phyloP scores from a whole-genome alignment of 495 filamentous ascomycete species.

The Podospora comata region DNA sequence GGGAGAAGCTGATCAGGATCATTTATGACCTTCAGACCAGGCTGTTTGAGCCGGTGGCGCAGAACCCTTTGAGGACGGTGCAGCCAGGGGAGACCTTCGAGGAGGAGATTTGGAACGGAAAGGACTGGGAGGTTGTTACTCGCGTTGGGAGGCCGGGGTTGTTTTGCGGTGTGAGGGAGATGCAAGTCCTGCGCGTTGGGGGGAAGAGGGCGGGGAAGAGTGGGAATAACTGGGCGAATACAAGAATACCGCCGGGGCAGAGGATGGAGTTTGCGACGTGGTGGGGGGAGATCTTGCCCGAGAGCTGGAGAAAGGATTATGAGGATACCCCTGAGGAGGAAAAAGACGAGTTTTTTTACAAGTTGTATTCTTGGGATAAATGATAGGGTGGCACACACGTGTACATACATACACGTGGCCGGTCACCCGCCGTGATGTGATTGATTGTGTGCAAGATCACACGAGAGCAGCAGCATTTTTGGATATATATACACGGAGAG shows the following conservation, averaged over 20 bases:
- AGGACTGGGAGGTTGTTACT: conserved; percentile 24
- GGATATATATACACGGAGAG: background rate
- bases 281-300: conserved; percentile 11
- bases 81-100: conserved; percentile 49
- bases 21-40: conserved; percentile 53
- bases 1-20: conserved; percentile 57
- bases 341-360: conserved; percentile 13
- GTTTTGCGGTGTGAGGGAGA: conserved; percentile 36
- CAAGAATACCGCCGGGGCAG: conserved; percentile 31
- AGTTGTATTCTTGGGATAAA: background rate
- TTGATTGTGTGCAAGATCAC: too few relatives aligned
- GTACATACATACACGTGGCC: too few relatives aligned
- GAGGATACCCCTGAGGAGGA: background rate
- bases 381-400: background rate
- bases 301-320: conserved; percentile 11
- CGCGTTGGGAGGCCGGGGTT: conserved; percentile 30
- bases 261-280: conserved; percentile 23
- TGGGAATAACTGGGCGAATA: conserved; percentile 31
- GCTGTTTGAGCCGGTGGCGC: conserved; percentile 50
- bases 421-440: too few relatives aligned
- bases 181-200: conserved; percentile 28
- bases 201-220: conserved; percentile 21
- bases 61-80: conserved; percentile 57
- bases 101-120: conserved; percentile 52
- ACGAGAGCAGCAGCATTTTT: too few relatives aligned